Evolutionary conservation across 1,139 yeast genomes (phyloP).

Genomic region (Kluyveromyces sp.): DNA sequence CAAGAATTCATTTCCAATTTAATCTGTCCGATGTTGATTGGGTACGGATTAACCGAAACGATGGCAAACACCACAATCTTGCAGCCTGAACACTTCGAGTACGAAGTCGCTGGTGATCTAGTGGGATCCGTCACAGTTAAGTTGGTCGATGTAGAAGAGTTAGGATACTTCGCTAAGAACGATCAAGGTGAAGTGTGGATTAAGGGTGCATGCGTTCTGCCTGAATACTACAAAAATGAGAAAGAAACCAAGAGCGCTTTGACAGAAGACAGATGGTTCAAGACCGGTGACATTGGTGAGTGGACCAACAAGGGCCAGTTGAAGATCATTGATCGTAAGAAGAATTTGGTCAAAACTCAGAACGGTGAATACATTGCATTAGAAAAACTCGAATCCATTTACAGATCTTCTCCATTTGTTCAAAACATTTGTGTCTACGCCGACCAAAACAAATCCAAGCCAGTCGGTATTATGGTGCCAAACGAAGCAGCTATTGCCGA

Average conservation of each 20-base stretch:
- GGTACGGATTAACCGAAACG: conserved; percentile 96
- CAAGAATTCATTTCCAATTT: conserved; percentile 72
- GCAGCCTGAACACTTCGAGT: conserved; percentile 58
- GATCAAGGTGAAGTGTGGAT: conserved; percentile 90
- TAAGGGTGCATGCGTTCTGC: conserved; percentile 64
- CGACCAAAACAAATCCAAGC: conserved; percentile 77
- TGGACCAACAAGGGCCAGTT: conserved; percentile 80
- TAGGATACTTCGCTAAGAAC: conserved; percentile 85
- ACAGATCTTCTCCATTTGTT: conserved; percentile 76
- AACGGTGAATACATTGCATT: conserved; percentile 98
- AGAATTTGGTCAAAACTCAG: conserved; percentile 90
- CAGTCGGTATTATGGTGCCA: conserved; percentile 86
- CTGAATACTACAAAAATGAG: conserved; percentile 76
- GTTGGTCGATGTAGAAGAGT: conserved; percentile 85
- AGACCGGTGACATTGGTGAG: conserved; percentile 95
- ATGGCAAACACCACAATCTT: conserved; percentile 78
- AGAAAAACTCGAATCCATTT: conserved; percentile 80
- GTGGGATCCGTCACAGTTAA: conserved; percentile 81
- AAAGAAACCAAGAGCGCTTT: conserved; percentile 75
- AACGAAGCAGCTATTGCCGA: conserved; percentile 59
- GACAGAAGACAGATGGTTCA: conserved; percentile 78
- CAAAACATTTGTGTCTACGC: conserved; percentile 89
- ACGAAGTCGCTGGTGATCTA: conserved; percentile 74
- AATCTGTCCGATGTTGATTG: conserved; percentile 84
- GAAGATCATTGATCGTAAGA: conserved; percentile 85